These are phyloP conservation scores for Calonectria henricotiae DNA, from an alignment of 2,329 filamentous ascomycete species.

Conservation along the genomic window DNA sequence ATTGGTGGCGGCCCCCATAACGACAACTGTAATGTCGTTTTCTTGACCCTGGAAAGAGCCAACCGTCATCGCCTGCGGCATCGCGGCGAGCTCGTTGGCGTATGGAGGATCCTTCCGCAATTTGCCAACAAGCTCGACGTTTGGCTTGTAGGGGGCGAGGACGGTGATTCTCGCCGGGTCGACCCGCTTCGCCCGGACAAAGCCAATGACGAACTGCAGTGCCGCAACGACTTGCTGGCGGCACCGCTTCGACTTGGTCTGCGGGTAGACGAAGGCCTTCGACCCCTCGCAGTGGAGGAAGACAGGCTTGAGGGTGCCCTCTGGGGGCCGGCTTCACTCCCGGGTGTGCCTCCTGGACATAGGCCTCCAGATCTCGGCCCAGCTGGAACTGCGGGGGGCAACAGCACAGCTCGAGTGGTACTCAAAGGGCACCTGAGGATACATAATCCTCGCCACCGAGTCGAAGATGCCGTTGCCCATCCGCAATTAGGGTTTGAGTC, in stretches of 20 bases:
- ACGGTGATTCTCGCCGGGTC: not conserved
- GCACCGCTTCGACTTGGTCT: not conserved
- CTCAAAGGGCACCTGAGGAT: not conserved
- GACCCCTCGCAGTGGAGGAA: not conserved
- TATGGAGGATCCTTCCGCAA: not conserved
- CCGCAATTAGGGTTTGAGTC: conserved; percentile 44
- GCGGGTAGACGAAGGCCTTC: not conserved
- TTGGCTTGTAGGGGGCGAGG: not conserved
- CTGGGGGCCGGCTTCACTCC: not conserved
- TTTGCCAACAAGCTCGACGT: not conserved
- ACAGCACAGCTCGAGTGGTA: not conserved
- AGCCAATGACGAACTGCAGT: not conserved
- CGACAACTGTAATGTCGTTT: not conserved
- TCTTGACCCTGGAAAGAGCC: not conserved
- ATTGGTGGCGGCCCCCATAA: not conserved
- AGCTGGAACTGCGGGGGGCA: not conserved
- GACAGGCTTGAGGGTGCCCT: not conserved
- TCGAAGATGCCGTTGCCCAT: conserved; percentile 48
- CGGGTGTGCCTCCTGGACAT: not conserved
- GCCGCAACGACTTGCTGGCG: not conserved
- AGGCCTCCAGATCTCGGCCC: not conserved
- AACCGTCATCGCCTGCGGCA: not conserved
- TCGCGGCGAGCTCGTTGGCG: not conserved
- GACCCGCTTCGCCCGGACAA: not conserved
- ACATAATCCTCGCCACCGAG: not conserved